Base-by-base conservation (phyloP, 2,329 filamentous ascomycete genomes). In the Didymella keratinophila region DNA sequence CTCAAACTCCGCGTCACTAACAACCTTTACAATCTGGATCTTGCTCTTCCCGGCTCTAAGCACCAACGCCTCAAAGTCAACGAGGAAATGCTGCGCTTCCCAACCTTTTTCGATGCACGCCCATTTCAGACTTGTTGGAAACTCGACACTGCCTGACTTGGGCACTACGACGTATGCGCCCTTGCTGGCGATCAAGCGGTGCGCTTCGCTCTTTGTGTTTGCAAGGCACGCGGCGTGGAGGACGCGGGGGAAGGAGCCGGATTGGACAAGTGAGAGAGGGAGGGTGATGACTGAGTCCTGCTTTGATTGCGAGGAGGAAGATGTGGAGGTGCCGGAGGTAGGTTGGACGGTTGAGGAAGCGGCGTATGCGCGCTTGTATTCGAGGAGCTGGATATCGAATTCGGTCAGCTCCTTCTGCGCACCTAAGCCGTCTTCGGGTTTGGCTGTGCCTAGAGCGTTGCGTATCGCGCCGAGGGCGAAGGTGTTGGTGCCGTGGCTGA, bases 141-240 rank as follows among this genome's bases (percentile, higher is more conserved):
- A 63, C 9, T 71, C 72, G 4, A 50, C 80, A 75, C 32, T 73
- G 68, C 76, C 87, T 77, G 52, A 82, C 75, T 61, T 77, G 47
- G 77, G 77, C 18, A 80, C 57, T 1, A 56, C 64, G 3, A 91
- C 82, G 67, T 90, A 90, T 2, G 85, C 84, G 20, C 85, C 87
- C 60, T 83, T 78, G 21, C 80, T 76, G 9, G 74, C 63, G 25
- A 87, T 83, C 27, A 90, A 76, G 9, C 87, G 84, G 68, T 86
- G 82, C 9, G 82, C 89, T 8, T 89, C 87, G 47, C 78, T 81
- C 52, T 78, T 76, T 60, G 86, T 88, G 8, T 64, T 66, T 10
- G 82, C 84, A 2, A 91, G 81, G 2, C 88, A 87, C 1, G 83
- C 80, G 8, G 87, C 87, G 63, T 80, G 79, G 5, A 91, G 78